Evolutionary conservation across 768 basidiomycete genomes (phyloP).

Genomic region (Hygrophorus pudorinus): DNA sequence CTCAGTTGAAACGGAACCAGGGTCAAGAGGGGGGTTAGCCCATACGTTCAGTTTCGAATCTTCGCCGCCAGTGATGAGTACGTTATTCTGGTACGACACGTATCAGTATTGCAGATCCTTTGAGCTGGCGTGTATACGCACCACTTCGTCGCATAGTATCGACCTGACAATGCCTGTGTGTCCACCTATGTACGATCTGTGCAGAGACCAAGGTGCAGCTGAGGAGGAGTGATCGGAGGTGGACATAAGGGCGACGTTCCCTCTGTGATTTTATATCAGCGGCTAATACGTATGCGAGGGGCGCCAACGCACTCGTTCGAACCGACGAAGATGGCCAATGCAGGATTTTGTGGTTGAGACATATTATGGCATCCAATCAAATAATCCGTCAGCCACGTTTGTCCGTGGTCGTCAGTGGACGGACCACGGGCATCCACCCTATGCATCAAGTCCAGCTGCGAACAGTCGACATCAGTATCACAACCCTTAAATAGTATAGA

Average conservation of each 20-base stretch:
- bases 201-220: no score
- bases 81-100: slow-evolving; percentile 20
- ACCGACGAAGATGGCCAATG: slow-evolving; percentile 50
- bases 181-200: slow-evolving; percentile 42
- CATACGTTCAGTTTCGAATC: slow-evolving; percentile 37
- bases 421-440: slow-evolving; percentile 56
- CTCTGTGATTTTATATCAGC: slow-evolving; percentile 24
- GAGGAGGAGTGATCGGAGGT: slow-evolving; percentile 27
- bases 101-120: background rate
- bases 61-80: slow-evolving; percentile 42
- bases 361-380: slow-evolving; percentile 43
- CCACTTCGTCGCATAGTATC: slow-evolving; percentile 46
- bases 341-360: slow-evolving; percentile 10
- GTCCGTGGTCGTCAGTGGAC: slow-evolving; percentile 43
- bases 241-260: slow-evolving; percentile 50
- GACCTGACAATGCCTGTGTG: slow-evolving; percentile 51
- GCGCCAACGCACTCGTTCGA: slow-evolving; percentile 56
- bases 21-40: slow-evolving; percentile 16
- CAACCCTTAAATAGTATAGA: background rate
- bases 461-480: slow-evolving; percentile 1
- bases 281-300: background rate
- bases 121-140: slow-evolving; percentile 19
- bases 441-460: slow-evolving; percentile 49
- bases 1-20: no score
- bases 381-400: slow-evolving; percentile 76